A percentile compares a stretch with the other conserved stretches of the same genome.
phyloP scores from a whole-genome alignment of 768 basidiomycete genomes.

The Leccinum obscurum region DNA sequence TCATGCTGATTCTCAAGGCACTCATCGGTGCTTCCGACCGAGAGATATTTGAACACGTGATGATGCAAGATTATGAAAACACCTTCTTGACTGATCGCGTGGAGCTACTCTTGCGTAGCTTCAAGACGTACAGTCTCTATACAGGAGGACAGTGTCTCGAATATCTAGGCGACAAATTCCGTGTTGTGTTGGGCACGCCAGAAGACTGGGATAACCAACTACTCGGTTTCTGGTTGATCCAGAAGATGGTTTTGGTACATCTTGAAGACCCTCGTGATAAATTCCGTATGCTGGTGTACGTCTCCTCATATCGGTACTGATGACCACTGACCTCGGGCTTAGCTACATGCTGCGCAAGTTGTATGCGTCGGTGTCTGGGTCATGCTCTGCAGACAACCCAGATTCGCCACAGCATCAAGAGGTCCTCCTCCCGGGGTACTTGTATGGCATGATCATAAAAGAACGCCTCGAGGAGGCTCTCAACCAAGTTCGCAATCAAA shows the following conservation, averaged over 20 bases:
- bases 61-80: constrained; percentile 96
- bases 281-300: constrained; percentile 88
- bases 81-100: constrained; percentile 98
- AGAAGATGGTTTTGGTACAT: constrained; percentile 89
- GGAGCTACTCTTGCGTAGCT: constrained; percentile 89
- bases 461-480: constrained; percentile 92
- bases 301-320: neutral
- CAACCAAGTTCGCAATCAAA: constrained; percentile 66
- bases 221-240: constrained; percentile 79
- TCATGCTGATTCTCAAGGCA: constrained; percentile 95
- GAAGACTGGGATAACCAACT: constrained; percentile 90
- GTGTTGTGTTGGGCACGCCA: constrained; percentile 85
- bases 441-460: constrained; percentile 98
- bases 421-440: constrained; percentile 86
- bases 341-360: constrained; percentile 98
- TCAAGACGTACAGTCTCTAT: constrained; percentile 87
- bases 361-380: constrained; percentile 85
- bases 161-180: constrained; percentile 95
- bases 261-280: constrained; percentile 87
- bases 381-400: constrained; percentile 92
- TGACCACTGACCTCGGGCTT: constrained; percentile 11
- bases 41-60: constrained; percentile 94
- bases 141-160: constrained; percentile 92
- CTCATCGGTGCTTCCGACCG: constrained; percentile 88
- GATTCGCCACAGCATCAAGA: constrained; percentile 99